Percentiles rank a stretch among this genome's conserved stretches.
Conservation (phyloP, 306 rosid species). For the Quercus variabilis region DNA sequence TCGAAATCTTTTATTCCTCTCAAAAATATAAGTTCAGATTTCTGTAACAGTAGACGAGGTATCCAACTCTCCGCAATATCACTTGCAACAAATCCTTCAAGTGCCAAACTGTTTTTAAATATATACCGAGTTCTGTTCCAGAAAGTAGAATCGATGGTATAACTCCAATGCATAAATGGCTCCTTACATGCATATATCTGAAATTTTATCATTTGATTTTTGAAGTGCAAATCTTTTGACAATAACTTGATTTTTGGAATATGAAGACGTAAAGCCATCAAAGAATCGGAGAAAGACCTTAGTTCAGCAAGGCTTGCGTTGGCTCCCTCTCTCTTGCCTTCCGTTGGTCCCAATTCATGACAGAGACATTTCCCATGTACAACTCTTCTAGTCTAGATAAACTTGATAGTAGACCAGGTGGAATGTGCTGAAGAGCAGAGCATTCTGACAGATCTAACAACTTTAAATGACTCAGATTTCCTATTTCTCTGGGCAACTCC, state of each 20-base stretch:
- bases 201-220: too few species aligned
- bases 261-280: not conserved
- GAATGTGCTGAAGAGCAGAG: not conserved
- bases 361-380: not conserved
- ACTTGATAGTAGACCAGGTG: not conserved
- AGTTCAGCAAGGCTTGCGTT: constrained; percentile 17
- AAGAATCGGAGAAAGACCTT: not conserved
- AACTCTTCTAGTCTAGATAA: not conserved
- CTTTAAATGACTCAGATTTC: not conserved
- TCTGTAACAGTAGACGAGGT: constrained; percentile 2
- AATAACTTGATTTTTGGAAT: not conserved
- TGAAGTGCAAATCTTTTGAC: too few species aligned
- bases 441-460: not conserved
- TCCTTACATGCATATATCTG: too few species aligned
- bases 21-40: constrained; percentile 6
- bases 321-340: not conserved
- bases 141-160: too few species aligned
- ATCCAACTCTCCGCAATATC: constrained; percentile 3
- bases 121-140: too few species aligned
- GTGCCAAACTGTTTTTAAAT: too few species aligned
- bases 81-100: not conserved
- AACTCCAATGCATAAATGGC: too few species aligned
- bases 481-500: not conserved
- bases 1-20: not conserved
- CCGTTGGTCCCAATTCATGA: not conserved